A percentile compares a stretch with the other conserved stretches of the same genome.
Evolutionary conservation across 169 alveolate genomes (phyloP).

Genomic region (Plasmodium sp.): DNA sequence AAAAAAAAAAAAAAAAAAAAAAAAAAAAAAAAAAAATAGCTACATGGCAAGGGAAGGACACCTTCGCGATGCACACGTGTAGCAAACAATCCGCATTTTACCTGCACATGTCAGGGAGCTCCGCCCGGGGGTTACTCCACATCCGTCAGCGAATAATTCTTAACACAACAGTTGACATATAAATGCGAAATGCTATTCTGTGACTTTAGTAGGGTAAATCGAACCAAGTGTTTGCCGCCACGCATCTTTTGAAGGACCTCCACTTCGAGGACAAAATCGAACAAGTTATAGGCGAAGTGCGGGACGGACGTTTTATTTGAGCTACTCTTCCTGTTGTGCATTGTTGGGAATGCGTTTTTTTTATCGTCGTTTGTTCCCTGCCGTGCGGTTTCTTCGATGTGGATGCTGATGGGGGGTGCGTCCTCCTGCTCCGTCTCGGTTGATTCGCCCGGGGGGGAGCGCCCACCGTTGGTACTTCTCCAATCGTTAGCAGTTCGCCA

Average conservation of each 20-base stretch:
- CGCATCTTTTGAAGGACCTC: conserved; percentile 8
- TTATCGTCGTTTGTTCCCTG: neutral
- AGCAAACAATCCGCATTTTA: neutral
- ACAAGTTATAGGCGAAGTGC: neutral
- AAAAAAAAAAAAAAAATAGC: conserved; percentile 6
- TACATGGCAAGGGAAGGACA: neutral
- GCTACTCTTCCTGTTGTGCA: neutral
- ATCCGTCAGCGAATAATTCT: conserved; percentile 1
- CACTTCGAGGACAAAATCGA: conserved; percentile 28
- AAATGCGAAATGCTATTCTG: conserved; percentile 6
- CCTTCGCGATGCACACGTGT: neutral
- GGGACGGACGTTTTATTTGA: conserved; percentile 13
- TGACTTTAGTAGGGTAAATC: conserved; percentile 39
- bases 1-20: neutral
- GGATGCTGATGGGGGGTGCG: neutral
- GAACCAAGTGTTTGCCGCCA: neutral
- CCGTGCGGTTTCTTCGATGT: neutral
- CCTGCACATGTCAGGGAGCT: neutral
- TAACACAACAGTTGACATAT: neutral
- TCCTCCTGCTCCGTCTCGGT: neutral
- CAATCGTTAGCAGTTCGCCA: no score
- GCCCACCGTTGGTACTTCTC: neutral
- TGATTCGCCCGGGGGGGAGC: neutral
- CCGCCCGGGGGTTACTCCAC: neutral
- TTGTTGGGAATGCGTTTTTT: neutral